Base-by-base conservation (phyloP, 305 asterid species). In the Ajuga reptans region DNA sequence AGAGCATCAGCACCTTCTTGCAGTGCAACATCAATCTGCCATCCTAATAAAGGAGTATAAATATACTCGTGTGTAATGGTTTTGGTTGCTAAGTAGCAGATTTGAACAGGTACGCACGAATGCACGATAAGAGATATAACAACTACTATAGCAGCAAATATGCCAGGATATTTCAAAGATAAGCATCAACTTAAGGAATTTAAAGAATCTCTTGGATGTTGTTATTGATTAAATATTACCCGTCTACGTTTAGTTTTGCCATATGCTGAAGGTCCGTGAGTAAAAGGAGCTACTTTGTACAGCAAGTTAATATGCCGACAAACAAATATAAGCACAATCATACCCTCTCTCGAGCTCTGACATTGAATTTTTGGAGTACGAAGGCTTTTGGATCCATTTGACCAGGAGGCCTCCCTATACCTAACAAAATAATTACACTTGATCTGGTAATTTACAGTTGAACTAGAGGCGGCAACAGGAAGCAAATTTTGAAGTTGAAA, bases 351-450 rank as follows among this genome's bases (percentile, higher is more conserved):
- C 86, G 85, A 64, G 97, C 95, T 68, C 81, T 81, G 54, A 74
- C 84, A 71, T 86, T 93, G 76, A 93, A 91, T 74, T 87, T 93
- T 81, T 93, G 99, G 57, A 93, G 95, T 80, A 86, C 72, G 81
- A 80, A 90, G 49, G 97, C 97, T 84, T 90, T 93, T 36, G 97
- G 99, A 84, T 93, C 99, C 99, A 90, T 90, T 83, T 90, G 95
- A 74, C 97, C 96, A 41, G 96, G 88, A 72, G 99, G 97, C 80
- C 84, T 86, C 67, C 97, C 97, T 37, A 88, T 86, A 52, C 96
- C 98, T 91, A 69, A 72, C 57, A 67, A 47, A 67, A 42, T 51
- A 33, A 41, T 54, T 21, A 56, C 15, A 72, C 46, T 63, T 62
- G 37, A 65, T 39, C 31, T 37, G 10, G 41, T 60, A 29, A 47